phyloP scores from a whole-genome alignment of 2,329 filamentous ascomycete species.

The Pseudogymnoascus sp. region DNA sequence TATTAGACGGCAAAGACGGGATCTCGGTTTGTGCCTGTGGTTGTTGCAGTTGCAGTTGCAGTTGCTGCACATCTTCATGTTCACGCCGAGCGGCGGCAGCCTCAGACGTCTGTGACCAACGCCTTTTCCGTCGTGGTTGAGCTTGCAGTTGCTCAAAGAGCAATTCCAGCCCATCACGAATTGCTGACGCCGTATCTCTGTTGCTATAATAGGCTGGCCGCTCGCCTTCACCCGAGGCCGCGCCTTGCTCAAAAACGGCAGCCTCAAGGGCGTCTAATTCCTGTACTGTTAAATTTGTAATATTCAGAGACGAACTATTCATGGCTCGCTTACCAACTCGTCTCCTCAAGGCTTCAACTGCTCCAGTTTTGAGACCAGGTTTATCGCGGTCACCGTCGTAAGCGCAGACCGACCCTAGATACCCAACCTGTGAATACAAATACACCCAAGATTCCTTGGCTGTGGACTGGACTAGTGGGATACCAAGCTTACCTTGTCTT shows the following conservation, averaged over 20 bases:
- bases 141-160: constrained; percentile 9
- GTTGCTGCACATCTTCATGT: constrained; percentile 16
- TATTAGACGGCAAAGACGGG: not conserved
- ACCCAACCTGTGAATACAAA: not conserved
- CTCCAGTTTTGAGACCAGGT: constrained; percentile 22
- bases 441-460: not conserved
- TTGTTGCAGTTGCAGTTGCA: not conserved
- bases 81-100: constrained; percentile 20
- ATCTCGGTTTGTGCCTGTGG: not conserved
- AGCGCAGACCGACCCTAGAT: constrained; percentile 13
- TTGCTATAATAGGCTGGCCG: not conserved
- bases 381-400: constrained; percentile 22
- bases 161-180: constrained; percentile 4
- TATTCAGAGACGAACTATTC: not conserved
- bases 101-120: constrained; percentile 17
- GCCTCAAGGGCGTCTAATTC: not conserved
- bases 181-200: not conserved
- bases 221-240: not conserved
- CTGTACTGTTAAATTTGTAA: not conserved
- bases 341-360: constrained; percentile 20
- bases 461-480: not conserved
- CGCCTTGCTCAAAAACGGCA: not conserved
- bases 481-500: constrained; percentile 6
- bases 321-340: constrained; percentile 13
- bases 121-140: constrained; percentile 10